Base-by-base conservation (phyloP, 257 asterid genomes). In the Ilex asprella region DNA sequence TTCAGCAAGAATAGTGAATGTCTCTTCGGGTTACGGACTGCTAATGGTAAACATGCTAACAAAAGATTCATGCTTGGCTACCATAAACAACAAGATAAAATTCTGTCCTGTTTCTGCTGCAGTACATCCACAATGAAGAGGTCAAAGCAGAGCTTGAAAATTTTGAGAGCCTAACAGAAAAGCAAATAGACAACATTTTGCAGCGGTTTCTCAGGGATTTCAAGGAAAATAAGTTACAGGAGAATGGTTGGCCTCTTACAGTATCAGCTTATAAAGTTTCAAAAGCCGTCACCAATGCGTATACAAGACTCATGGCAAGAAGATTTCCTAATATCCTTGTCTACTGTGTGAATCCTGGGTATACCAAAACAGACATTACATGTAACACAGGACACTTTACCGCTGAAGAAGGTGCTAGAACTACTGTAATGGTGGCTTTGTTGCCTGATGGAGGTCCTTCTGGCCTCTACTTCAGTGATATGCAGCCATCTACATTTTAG, bases 1-100 rank as follows among this genome's bases (percentile, higher is more conserved):
- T 21, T 53, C 57, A 15, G 57, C 30, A 21, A 53, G 30, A 53
- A 53, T 53, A 7, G 57, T 53, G 57, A 53, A 53, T 53, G 57
- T 53, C 11, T 53, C 57, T 8, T 53, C 57, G 5, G 3, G 52
- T 53, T 7, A 7, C 10, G 57, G 57, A 21, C n/a, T 2, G 30
- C 57, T 53, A 53, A 16, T 7, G 57, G 57, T 53, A 46, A 46
- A 10, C 10, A 6, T 46, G 10, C 52, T 6, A 10, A 46, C n/a
- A 4, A 7, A 10, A 14, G 11, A 10, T 46, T 10, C 13, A 46
- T 46, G 52, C 11, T 53, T 21, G 6, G 5, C 6, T 7, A 7
- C 5, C 10, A 53, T 53, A 10, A 6, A 16, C 30, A 15, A 0
- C 3, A 2, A 53, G 2, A 15, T 53, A 53, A 2, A 15, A 53